phyloP scores from a whole-genome alignment of 352 stramenopile species.

The Phytophthora lateralis region DNA sequence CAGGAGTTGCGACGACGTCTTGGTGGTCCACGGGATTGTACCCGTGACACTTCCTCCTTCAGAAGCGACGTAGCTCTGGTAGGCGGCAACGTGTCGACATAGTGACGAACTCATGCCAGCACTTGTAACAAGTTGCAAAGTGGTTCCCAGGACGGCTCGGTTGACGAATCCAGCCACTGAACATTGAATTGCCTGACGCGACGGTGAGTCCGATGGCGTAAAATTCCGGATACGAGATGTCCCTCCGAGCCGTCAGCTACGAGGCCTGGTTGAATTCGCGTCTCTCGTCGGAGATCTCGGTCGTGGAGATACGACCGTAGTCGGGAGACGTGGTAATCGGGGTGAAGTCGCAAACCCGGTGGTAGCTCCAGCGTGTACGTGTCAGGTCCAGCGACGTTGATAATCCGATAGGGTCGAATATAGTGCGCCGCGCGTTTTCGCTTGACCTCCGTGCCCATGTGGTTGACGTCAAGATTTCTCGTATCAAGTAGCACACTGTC shows the following conservation, averaged over 20 bases:
- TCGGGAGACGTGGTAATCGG: not conserved
- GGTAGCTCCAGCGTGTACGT: constrained; percentile 2
- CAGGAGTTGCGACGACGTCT: no score
- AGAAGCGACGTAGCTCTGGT: constrained; percentile 2
- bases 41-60: constrained; percentile 5
- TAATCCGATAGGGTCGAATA: constrained; percentile 2
- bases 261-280: not conserved
- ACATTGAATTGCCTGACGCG: no score
- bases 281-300: no score
- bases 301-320: not conserved
- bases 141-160: no score
- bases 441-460: not conserved
- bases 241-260: constrained; percentile 1
- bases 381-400: not conserved
- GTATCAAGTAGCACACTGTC: constrained; percentile 3
- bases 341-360: not conserved
- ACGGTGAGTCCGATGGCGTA: not conserved
- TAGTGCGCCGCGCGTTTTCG: not conserved
- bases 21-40: no score
- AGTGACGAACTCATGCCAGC: not conserved
- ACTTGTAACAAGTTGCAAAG: not conserved
- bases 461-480: not conserved
- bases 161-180: no score
- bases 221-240: not conserved
- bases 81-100: constrained; percentile 6